Conservation (phyloP, 2,329 filamentous ascomycete species). For the Neofusicoccum ribis region DNA sequence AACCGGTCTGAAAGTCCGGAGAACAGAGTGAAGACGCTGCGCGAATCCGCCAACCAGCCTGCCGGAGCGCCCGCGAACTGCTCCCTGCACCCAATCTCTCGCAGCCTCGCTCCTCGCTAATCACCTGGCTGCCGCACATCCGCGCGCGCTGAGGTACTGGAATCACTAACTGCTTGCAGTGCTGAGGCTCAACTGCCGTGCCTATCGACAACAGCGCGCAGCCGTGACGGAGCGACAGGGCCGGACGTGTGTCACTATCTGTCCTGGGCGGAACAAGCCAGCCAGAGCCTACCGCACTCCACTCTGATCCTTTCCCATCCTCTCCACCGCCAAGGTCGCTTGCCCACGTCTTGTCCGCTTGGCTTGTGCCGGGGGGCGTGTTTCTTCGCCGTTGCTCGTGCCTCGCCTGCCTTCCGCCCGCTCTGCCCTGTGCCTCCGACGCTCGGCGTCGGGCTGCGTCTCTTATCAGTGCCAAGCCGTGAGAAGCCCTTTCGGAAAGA, state of each 20-base stretch:
- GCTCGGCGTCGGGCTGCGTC: not conserved
- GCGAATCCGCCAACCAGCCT: conserved; percentile 1
- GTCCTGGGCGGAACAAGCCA: not conserved
- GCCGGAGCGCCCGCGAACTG: not conserved
- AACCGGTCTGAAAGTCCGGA: conserved; percentile 6
- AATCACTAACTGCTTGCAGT: not conserved
- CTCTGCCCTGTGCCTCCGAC: not conserved
- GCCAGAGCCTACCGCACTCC: not conserved
- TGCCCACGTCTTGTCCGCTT: conserved; percentile 11
- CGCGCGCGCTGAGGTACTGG: not conserved
- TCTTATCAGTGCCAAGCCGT: conserved; percentile 14
- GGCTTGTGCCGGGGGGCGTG: not conserved
- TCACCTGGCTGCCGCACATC: not conserved
- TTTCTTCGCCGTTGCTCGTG: not conserved
- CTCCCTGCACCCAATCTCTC: not conserved
- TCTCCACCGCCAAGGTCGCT: conserved; percentile 6
- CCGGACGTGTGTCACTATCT: not conserved
- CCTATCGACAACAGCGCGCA: not conserved
- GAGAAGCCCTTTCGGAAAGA: not conserved
- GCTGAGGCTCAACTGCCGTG: not conserved
- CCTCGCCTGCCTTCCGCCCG: too few species aligned
- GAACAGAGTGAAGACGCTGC: not conserved
- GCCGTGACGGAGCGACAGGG: not conserved
- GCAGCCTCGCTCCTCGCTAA: not conserved
- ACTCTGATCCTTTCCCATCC: not conserved